Percentiles rank a stretch among this genome's conserved stretches.
Conservation (phyloP, 345 rosid genomes). For the Aquilaria sinensis region DNA sequence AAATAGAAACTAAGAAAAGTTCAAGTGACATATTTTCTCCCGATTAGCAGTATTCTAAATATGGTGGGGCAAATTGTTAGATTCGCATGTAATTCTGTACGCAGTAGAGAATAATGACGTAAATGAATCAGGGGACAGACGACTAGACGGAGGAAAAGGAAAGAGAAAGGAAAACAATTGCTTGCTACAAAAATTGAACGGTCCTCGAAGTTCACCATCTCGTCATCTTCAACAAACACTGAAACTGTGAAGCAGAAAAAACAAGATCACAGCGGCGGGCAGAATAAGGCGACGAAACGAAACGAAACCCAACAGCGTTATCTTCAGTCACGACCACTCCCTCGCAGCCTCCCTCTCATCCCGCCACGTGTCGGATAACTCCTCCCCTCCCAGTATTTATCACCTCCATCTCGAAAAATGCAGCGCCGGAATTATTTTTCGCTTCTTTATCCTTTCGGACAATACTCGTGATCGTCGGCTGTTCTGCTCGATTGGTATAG, state of each 20-base stretch:
- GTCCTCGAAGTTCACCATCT: slow-evolving; percentile 9
- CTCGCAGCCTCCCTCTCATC: slow-evolving; percentile 11
- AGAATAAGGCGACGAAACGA: not conserved
- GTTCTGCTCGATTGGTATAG: not conserved
- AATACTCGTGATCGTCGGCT: not conserved
- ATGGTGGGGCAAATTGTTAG: too few species aligned
- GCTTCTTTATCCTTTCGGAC: not conserved
- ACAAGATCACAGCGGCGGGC: slow-evolving; percentile 3
- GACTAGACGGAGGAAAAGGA: too few species aligned
- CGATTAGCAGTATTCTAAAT: too few species aligned
- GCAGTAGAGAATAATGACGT: too few species aligned
- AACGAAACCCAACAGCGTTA: slow-evolving; percentile 13
- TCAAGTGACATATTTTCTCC: too few species aligned
- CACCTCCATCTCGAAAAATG: slow-evolving; percentile 31
- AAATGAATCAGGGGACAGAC: too few species aligned
- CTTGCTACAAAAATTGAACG: not conserved
- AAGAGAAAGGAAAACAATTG: too few species aligned
- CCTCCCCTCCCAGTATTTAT: slow-evolving; percentile 14
- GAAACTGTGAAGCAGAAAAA: slow-evolving; percentile 6
- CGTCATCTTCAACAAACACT: slow-evolving; percentile 9
- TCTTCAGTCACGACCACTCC: slow-evolving; percentile 44
- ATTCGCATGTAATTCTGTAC: too few species aligned
- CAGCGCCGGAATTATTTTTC: slow-evolving; percentile 6
- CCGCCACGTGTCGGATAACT: slow-evolving; percentile 63
- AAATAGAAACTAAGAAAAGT: too few species aligned